Base-by-base conservation (phyloP, 1,139 yeast genomes). In the Trichomonascaceae sp. region DNA sequence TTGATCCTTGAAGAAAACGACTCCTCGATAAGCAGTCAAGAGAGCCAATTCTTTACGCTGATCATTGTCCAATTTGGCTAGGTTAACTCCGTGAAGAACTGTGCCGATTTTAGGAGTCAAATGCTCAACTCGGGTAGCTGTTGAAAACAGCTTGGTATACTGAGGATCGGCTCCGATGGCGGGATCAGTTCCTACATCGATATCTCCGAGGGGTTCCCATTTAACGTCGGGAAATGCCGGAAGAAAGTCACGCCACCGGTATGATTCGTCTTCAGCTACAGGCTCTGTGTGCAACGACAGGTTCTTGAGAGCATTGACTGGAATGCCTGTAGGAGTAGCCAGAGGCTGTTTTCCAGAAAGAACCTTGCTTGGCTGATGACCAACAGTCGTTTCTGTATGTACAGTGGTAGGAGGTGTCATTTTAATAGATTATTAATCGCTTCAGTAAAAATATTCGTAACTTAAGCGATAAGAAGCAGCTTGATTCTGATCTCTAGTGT, bases 91-190 rank as follows among this genome's bases (percentile, higher is more conserved):
- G 19, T 64, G 66, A 43, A 85, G 71, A 65, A 81, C 87, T 24
- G 85, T 74, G 15, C 91, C 91, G 54, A 85, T 72, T 66, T 81
- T 83, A 50, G 90, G 91, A 5, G 86, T 77, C 57, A 83, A 64
- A 43, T 68, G 71, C 45, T 61, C 72, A 45, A 65, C 62, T 9
- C 66, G 59, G 18, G 60, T 56, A 19, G 63, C 65, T 53, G 81
- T 82, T n/a, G 77, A 74, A 58, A 82, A 76, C 58, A 85, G 74
- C 60, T 76, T 77, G 44, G 77, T 74, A 57, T 80, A 76, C 0
- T 70, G 64, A n/a, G 80, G 77, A 62, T 83, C 86, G 12, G 85
- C 89, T 58, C 71, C 70, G 54, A 56, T 60, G 54, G 58, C 66
- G 54, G 57, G 62, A 51, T 64, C 68, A 8, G 50, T 50, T 55